These are phyloP conservation scores for Oryza meyeriana DNA, from an alignment of 176 grass and related monocot genomes.

Conservation along the genomic window DNA sequence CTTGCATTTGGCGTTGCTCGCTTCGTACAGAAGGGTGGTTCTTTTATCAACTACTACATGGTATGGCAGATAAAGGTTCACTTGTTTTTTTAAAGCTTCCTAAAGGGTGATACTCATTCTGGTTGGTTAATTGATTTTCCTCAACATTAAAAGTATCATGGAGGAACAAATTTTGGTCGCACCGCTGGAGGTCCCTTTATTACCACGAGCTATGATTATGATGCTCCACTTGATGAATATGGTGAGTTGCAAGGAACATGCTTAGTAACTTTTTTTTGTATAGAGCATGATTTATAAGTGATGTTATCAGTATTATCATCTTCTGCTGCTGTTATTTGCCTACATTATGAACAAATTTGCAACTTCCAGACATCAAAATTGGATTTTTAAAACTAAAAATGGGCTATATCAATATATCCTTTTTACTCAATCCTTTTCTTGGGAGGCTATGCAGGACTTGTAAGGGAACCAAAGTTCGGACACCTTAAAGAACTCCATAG, in stretches of 20 bases:
- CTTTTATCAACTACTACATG: conserved; percentile 99
- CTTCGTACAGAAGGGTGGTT: conserved; percentile 96
- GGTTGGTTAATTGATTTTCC: conserved; percentile 13
- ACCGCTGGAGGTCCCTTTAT: conserved; percentile 98
- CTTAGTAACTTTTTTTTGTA: not conserved
- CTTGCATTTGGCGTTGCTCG: conserved; percentile 93
- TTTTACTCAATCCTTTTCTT: not conserved
- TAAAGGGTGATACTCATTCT: not conserved
- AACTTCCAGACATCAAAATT: not conserved
- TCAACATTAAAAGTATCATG: conserved; percentile 76
- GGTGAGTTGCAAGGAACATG: conserved; percentile 40
- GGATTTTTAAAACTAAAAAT: not conserved
- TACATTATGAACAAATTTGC: conserved; percentile 10
- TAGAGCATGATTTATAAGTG: not conserved
- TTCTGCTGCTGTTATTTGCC: not conserved
- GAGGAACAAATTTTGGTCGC: conserved; percentile 98
- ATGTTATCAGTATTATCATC: not conserved
- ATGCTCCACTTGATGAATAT: conserved; percentile 99
- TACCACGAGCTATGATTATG: conserved; percentile 99
- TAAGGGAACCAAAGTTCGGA: conserved; percentile 92
- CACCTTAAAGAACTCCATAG: conserved; percentile 94
- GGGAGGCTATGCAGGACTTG: conserved; percentile 50
- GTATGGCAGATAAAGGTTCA: conserved; percentile 36
- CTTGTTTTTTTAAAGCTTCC: not conserved
- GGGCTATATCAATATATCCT: not conserved